phyloP scores from a whole-genome alignment of 2,329 filamentous ascomycete genomes.

The Cyphellophora europaea region DNA sequence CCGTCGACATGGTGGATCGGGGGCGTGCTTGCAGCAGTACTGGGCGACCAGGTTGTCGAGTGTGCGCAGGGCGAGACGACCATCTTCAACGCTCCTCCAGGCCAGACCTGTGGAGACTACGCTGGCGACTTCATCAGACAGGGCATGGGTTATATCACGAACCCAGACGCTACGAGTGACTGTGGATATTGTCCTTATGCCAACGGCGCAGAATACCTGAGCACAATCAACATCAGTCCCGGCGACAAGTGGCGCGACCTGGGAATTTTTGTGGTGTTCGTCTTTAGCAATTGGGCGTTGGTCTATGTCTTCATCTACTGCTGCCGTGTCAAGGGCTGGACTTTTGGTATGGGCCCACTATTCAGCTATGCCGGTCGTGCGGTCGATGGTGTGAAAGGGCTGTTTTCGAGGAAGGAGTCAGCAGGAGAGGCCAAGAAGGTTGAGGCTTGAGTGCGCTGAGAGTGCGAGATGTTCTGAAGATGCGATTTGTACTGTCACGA shows the following conservation, averaged over 20 bases:
- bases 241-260: conserved; percentile 63
- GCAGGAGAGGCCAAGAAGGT: background rate
- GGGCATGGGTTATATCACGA: conserved; percentile 45
- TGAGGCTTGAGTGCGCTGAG: too few relatives aligned
- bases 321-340: conserved; percentile 60
- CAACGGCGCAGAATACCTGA: conserved; percentile 58
- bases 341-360: conserved; percentile 55
- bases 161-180: conserved; percentile 45
- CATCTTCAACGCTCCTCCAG: conserved; percentile 55
- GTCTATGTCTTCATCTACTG: conserved; percentile 73
- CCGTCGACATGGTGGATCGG: conserved; percentile 64
- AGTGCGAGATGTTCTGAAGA: too few relatives aligned
- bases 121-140: conserved; percentile 47
- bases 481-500: too few relatives aligned
- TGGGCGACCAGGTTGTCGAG: conserved; percentile 41
- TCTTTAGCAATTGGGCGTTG: conserved; percentile 59
- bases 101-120: conserved; percentile 56
- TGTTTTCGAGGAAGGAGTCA: conserved; percentile 1
- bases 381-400: conserved; percentile 2
- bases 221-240: conserved; percentile 44
- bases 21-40: conserved; percentile 56
- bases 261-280: conserved; percentile 64
- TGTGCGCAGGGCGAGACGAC: conserved; percentile 52
- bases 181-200: conserved; percentile 65
- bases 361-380: conserved; percentile 40